phyloP scores from a whole-genome alignment of 345 rosid species.

The Capsella bursapastoris region DNA sequence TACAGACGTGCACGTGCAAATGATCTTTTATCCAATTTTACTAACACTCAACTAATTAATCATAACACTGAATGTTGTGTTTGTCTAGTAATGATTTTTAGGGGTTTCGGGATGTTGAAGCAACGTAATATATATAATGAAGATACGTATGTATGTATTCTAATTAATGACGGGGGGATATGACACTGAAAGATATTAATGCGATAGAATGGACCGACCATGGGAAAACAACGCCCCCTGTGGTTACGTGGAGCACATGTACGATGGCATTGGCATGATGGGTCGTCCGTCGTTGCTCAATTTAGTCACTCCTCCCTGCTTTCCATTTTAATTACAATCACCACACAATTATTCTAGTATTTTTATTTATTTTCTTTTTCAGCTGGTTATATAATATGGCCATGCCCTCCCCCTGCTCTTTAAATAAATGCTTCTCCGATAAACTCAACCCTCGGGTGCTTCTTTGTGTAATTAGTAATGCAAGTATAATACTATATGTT shows the following conservation, averaged over 20 bases:
- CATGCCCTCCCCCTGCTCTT: slow-evolving; percentile 22
- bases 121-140: not conserved
- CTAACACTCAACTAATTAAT: not conserved
- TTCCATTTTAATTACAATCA: slow-evolving; percentile 1
- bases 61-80: not conserved
- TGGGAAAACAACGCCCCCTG: slow-evolving; percentile 26
- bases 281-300: slow-evolving; percentile 25
- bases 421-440: slow-evolving; percentile 11
- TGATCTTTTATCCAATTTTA: not conserved
- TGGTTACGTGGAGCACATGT: slow-evolving; percentile 36
- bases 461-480: no score
- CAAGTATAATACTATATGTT: no score
- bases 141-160: not conserved
- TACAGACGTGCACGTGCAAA: not conserved
- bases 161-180: not conserved
- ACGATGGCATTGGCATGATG: slow-evolving; percentile 18
- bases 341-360: no score
- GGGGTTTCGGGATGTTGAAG: not conserved
- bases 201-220: slow-evolving; percentile 35
- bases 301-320: slow-evolving; percentile 13
- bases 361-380: no score
- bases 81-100: not conserved
- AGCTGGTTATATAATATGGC: no score
- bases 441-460: no score
- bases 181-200: slow-evolving; percentile 25